Conservation (phyloP, 352 stramenopile species). For the Elongisporangium undulatum region DNA sequence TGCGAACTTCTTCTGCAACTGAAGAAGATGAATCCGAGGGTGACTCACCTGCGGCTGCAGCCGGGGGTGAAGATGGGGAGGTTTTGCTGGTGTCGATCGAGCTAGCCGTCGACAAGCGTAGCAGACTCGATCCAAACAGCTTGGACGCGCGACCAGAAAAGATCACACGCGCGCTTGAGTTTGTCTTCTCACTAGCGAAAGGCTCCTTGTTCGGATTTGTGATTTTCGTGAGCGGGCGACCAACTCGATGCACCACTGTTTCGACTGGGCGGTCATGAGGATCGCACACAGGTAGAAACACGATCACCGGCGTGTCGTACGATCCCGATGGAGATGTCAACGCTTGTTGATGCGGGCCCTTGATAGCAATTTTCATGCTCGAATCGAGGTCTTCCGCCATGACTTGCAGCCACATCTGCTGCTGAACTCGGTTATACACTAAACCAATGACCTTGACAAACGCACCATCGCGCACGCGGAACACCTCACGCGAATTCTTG, state of each 20-base stretch:
- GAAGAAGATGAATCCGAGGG: constrained; percentile 24
- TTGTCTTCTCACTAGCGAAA: constrained; percentile 9
- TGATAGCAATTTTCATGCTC: constrained; percentile 26
- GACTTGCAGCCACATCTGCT: constrained; percentile 62
- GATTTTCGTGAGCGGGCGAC: constrained; percentile 40
- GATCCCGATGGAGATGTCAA: not conserved
- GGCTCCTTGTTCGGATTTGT: constrained; percentile 20
- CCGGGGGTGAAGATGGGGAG: not conserved
- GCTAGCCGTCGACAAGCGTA: constrained; percentile 40
- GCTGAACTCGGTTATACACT: constrained; percentile 41
- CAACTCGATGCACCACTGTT: constrained; percentile 31
- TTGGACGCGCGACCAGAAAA: constrained; percentile 70
- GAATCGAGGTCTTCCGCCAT: constrained; percentile 45
- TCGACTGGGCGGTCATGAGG: constrained; percentile 17
- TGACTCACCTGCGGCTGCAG: constrained; percentile 21
- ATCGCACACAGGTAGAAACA: constrained; percentile 55
- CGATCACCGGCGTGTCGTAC: constrained; percentile 18
- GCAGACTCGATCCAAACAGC: constrained; percentile 60
- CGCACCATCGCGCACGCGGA: constrained; percentile 40
- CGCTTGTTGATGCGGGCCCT: constrained; percentile 10
- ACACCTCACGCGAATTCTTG: constrained; percentile 30
- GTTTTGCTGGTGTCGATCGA: constrained; percentile 12
- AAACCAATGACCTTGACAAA: constrained; percentile 51
- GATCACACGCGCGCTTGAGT: constrained; percentile 43
- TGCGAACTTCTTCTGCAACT: constrained; percentile 40